Evolutionary conservation across 1,284 basidiomycete genomes (phyloP).

Genomic region (Leccinum pachyderme): DNA sequence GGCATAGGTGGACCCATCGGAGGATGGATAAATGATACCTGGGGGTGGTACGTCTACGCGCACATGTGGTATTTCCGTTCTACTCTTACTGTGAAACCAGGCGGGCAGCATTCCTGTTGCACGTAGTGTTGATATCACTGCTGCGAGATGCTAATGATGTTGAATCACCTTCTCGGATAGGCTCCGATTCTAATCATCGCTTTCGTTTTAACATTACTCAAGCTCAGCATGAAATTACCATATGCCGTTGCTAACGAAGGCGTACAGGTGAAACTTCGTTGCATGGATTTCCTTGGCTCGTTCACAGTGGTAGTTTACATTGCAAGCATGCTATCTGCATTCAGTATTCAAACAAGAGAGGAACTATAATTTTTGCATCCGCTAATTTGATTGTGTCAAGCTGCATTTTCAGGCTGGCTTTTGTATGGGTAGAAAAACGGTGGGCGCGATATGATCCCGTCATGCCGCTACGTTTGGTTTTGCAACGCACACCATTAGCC

Average conservation of each 20-base stretch:
- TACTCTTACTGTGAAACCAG: neutral
- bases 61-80: neutral
- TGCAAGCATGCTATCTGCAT: neutral
- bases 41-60: neutral
- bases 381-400: neutral
- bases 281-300: constrained; percentile 77
- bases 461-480: neutral
- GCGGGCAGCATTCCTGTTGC: neutral
- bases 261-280: constrained; percentile 48
- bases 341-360: neutral
- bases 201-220: neutral
- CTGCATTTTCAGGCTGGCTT: neutral
- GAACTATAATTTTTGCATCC: neutral
- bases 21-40: constrained; percentile 51
- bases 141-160: neutral
- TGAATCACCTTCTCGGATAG: neutral
- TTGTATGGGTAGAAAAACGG: neutral
- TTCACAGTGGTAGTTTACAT: neutral
- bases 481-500: neutral
- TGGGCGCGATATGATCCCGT: neutral
- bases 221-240: constrained; percentile 55
- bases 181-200: neutral
- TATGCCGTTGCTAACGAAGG: constrained; percentile 58
- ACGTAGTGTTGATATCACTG: neutral
- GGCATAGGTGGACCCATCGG: neutral